A percentile compares a stretch with the other conserved stretches of the same genome.
Evolutionary conservation across 331 rosid genomes (phyloP).

Genomic region (Quercus tomentella): DNA sequence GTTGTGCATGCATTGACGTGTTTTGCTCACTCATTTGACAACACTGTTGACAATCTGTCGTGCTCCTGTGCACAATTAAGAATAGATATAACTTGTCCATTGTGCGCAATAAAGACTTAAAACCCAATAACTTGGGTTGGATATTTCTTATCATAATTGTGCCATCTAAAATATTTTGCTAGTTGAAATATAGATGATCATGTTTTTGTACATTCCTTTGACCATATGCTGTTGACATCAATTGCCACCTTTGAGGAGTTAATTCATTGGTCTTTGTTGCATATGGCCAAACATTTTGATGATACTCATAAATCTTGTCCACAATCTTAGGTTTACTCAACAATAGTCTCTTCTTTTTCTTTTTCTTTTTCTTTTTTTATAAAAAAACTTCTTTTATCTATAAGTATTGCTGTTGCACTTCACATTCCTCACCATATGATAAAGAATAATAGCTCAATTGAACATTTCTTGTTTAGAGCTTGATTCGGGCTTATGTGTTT

Average conservation of each 20-base stretch:
- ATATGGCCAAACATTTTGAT: not conserved
- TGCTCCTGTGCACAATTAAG: too few species aligned
- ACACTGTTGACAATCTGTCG: too few species aligned
- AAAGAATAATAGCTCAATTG: not conserved
- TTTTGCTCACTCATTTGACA: too few species aligned
- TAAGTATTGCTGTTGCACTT: not conserved
- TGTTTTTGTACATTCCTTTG: not conserved
- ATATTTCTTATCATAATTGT: not conserved
- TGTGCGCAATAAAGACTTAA: not conserved
- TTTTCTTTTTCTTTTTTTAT: not conserved
- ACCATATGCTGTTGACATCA: not conserved
- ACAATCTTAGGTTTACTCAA: not conserved
- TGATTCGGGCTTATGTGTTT: constrained; percentile 14
- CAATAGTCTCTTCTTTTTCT: too few species aligned
- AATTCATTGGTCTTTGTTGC: not conserved
- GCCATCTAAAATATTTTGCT: not conserved
- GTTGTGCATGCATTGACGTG: not conserved
- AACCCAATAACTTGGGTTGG: not conserved
- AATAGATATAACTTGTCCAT: not conserved
- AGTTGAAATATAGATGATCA: not conserved
- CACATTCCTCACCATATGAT: not conserved
- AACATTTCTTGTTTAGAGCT: not conserved
- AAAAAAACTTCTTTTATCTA: not conserved
- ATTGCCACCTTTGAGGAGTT: not conserved
- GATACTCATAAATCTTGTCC: not conserved